phyloP scores from a whole-genome alignment of 2,329 filamentous ascomycete species.

The Microcera coccophila region DNA sequence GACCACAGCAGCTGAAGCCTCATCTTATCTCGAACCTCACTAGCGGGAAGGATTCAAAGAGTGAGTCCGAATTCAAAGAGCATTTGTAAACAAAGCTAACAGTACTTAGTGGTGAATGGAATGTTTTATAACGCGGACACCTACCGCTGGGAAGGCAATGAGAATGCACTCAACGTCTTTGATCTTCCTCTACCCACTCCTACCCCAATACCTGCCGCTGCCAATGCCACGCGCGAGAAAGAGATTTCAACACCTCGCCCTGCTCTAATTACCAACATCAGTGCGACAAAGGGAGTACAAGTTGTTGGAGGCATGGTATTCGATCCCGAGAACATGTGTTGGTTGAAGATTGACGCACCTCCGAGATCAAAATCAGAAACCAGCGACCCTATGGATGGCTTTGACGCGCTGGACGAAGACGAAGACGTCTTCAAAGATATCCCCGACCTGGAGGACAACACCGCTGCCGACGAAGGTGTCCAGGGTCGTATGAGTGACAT shows the following conservation, averaged over 20 bases:
- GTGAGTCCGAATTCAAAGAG: slow-evolving; percentile 48
- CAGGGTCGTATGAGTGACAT: slow-evolving; percentile 55
- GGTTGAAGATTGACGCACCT: slow-evolving; percentile 71
- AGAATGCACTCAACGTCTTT: slow-evolving; percentile 77
- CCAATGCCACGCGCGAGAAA: slow-evolving; percentile 51
- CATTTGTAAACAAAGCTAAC: slow-evolving; percentile 26
- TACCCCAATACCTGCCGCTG: slow-evolving; percentile 36
- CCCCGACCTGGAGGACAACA: slow-evolving; percentile 78
- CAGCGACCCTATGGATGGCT: slow-evolving; percentile 58
- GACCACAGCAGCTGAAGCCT: slow-evolving; percentile 67
- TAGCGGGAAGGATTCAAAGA: slow-evolving; percentile 70
- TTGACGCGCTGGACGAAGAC: slow-evolving; percentile 74
- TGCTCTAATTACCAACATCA: slow-evolving; percentile 88
- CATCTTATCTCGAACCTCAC: slow-evolving; percentile 84
- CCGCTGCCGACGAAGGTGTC: slow-evolving; percentile 46
- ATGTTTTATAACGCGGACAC: slow-evolving; percentile 92
- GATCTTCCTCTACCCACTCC: slow-evolving; percentile 59
- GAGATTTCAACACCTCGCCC: slow-evolving; percentile 60
- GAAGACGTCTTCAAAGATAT: slow-evolving; percentile 94
- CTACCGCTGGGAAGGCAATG: slow-evolving; percentile 94
- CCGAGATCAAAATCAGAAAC: slow-evolving; percentile 45
- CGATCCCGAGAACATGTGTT: slow-evolving; percentile 95
- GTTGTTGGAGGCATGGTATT: slow-evolving; percentile 98
- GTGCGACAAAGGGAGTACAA: slow-evolving; percentile 78
- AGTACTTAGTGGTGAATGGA: slow-evolving; percentile 69